A percentile compares a stretch with the other conserved stretches of the same genome.
Conservation (phyloP, 2,329 filamentous ascomycete species). For the Sarocladium oryzae region DNA sequence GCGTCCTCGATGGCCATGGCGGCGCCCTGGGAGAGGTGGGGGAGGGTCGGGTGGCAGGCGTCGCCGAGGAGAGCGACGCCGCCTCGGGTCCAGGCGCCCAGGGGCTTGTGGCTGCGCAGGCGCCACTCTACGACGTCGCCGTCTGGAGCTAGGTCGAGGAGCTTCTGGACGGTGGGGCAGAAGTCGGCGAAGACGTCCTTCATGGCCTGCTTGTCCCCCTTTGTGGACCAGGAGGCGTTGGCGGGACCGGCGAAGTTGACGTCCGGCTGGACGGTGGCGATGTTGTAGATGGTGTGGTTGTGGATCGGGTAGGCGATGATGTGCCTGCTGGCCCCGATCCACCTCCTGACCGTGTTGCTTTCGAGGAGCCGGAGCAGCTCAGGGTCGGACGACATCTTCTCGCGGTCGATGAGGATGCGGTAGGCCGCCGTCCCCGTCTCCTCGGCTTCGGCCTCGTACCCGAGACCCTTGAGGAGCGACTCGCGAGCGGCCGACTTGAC, state of each 20-base stretch:
- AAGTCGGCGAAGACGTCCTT: slow-evolving; percentile 53
- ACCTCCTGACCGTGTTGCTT: slow-evolving; percentile 50
- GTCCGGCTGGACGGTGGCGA: slow-evolving; percentile 57
- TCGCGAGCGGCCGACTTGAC: slow-evolving; percentile 42
- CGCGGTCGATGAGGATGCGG: slow-evolving; percentile 43
- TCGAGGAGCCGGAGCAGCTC: slow-evolving; percentile 57
- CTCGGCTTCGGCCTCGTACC: slow-evolving; percentile 37
- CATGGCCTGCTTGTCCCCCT: slow-evolving; percentile 55
- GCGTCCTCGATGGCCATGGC: slow-evolving; percentile 65
- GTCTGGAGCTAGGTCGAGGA: slow-evolving; percentile 56
- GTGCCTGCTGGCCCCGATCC: slow-evolving; percentile 60
- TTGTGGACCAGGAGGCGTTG: slow-evolving; percentile 55
- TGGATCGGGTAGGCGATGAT: slow-evolving; percentile 63
- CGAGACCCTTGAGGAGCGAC: slow-evolving; percentile 46
- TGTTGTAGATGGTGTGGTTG: slow-evolving; percentile 59
- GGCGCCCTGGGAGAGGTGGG: slow-evolving; percentile 61
- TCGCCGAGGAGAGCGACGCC: slow-evolving; percentile 54
- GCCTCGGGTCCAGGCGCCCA: slow-evolving; percentile 55
- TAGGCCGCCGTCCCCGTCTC: slow-evolving; percentile 48
- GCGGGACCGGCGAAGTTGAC: slow-evolving; percentile 42
- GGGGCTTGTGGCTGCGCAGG: slow-evolving; percentile 52
- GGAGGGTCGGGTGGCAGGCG: slow-evolving; percentile 61
- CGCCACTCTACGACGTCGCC: slow-evolving; percentile 64
- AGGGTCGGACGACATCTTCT: slow-evolving; percentile 59
- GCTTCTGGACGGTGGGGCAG: slow-evolving; percentile 51